Evolutionary conservation across 2,329 filamentous ascomycete species (phyloP).

Genomic region (Penicillium decumbens): DNA sequence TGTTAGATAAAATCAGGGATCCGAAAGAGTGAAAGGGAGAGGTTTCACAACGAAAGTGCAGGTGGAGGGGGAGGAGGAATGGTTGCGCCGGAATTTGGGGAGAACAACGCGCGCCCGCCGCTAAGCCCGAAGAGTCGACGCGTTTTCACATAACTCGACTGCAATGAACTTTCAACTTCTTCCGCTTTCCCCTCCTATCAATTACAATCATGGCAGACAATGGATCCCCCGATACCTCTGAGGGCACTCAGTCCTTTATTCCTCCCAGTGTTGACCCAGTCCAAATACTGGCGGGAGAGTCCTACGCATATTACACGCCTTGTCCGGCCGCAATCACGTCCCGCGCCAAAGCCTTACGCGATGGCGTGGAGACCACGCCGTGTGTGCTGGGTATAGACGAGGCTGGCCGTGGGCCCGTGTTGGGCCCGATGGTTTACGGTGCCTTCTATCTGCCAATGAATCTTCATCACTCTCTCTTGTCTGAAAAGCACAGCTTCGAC

Average conservation of each 20-base stretch:
- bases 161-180: neutral
- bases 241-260: slow-evolving; percentile 50
- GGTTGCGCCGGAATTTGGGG: slow-evolving; percentile 21
- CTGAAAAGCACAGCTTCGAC: slow-evolving; percentile 78
- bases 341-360: slow-evolving; percentile 29
- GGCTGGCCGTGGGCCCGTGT: slow-evolving; percentile 87
- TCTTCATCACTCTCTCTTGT: slow-evolving; percentile 66
- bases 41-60: neutral
- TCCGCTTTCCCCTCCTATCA: neutral
- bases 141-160: slow-evolving; percentile 19
- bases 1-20: neutral
- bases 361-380: slow-evolving; percentile 46
- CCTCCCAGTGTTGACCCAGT: slow-evolving; percentile 63
- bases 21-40: neutral
- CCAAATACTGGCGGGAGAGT: slow-evolving; percentile 58
- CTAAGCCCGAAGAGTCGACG: slow-evolving; percentile 38
- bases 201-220: slow-evolving; percentile 32
- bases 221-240: slow-evolving; percentile 16
- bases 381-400: slow-evolving; percentile 89
- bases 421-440: slow-evolving; percentile 68
- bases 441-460: slow-evolving; percentile 67
- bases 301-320: slow-evolving; percentile 68
- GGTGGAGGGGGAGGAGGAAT: slow-evolving; percentile 18
- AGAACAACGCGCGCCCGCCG: slow-evolving; percentile 23
- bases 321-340: slow-evolving; percentile 59